phyloP scores from a whole-genome alignment of 805 yeast genomes.

The Schwanniomyces occidentalis region DNA sequence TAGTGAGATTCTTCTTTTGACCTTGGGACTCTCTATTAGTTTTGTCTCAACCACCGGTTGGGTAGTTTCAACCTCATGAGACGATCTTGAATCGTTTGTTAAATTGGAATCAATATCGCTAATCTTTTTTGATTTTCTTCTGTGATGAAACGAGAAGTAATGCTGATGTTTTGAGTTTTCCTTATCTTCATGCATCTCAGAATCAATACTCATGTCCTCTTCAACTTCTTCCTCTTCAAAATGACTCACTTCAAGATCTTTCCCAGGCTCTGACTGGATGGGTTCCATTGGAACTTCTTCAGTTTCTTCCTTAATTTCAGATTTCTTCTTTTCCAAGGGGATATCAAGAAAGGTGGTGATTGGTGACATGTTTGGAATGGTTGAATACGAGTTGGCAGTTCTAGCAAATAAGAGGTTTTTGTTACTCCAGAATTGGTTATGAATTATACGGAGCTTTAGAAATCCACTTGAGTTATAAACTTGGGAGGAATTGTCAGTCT shows the following conservation, averaged over 20 bases:
- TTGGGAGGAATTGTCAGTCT: background rate
- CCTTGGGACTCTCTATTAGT: background rate
- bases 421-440: slow-evolving; percentile 12
- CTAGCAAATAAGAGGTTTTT: slow-evolving; percentile 2
- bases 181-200: background rate
- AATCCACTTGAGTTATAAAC: slow-evolving; percentile 8
- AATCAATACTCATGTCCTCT: background rate
- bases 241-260: background rate
- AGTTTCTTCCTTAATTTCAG: background rate
- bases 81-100: slow-evolving; percentile 1
- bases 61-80: background rate
- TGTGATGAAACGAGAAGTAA: slow-evolving; percentile 5
- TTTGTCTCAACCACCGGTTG: background rate
- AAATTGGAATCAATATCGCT: slow-evolving; percentile 1
- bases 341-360: slow-evolving; percentile 6
- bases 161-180: slow-evolving; percentile 1
- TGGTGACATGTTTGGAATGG: slow-evolving; percentile 5
- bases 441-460: slow-evolving; percentile 9
- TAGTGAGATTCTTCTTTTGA: slow-evolving; percentile 1
- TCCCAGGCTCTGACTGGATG: background rate
- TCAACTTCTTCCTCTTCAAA: background rate
- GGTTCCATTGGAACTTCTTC: background rate
- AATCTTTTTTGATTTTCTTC: slow-evolving; percentile 3
- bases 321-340: too few relatives aligned
- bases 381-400: slow-evolving; percentile 1